Evolutionary conservation across 805 yeast species (phyloP), one percentile per base, ranked within the genome.

Genomic region (Groenewaldozyma tartarivorans): DNA sequence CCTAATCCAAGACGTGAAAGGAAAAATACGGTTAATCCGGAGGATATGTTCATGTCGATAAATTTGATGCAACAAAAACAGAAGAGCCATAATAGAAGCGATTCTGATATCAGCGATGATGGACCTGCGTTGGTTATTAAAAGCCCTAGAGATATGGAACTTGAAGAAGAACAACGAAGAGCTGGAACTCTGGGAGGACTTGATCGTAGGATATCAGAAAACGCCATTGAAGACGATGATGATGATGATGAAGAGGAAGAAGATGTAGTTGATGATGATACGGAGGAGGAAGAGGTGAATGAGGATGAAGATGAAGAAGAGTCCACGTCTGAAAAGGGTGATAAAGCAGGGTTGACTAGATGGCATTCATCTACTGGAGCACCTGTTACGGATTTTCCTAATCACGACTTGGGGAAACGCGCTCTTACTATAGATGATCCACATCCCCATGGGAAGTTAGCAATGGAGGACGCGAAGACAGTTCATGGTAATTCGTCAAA

Each of bases 1-100:
- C 75, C 83, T 0, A 64, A 46, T 5, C 54, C 52, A 2, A 42
- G 38, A n/a, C 40, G 50, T 17, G 43, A 48, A 21, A 22, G 47
- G 36, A 22, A 42, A 39, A 33, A 49, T n/a, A 74, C 77, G 18
- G 64, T 83, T 9, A 79, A 81, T 26, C 95, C 96, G 1, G 74
- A 81, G 37, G 96, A 88, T 54, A 79, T 87, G 77, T 80, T 69
- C 56, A 69, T 80, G 65, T 86, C 95, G 3, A 81, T 87, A 50
- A 78, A 86, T 33, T 77, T 87, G 79, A 64, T 88, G 63, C 81
- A 81, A 49, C 43, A 45, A 16, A 42, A 38, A 35, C 54, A 52
- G 27, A 41, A 46, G 20, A 69, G 71, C 40, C 13, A 9, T 7
- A 7, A 24, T 24, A 66, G 36, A 22, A 6, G 44, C 11, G 43